Evolutionary conservation across 257 asterid genomes (phyloP).

Genomic region (Forsythia viridissima): DNA sequence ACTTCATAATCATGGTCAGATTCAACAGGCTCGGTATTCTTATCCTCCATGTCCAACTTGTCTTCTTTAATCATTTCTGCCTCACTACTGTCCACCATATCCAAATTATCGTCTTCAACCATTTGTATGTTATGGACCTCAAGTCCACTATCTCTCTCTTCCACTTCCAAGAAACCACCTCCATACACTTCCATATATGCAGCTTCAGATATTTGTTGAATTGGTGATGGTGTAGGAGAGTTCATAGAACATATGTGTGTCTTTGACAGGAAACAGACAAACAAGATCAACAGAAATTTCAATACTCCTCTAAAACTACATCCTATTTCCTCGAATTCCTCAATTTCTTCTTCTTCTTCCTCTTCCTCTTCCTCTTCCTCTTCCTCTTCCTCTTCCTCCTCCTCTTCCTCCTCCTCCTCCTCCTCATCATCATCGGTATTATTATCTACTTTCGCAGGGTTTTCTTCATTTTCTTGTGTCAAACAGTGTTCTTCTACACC

Average conservation of each 20-base stretch:
- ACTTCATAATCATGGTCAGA: conserved; percentile 2
- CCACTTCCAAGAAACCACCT: conserved; percentile 26
- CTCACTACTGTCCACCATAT: conserved; percentile 16
- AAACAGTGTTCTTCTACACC: too few species aligned
- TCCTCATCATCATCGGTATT: conserved; percentile 8
- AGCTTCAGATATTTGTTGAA: conserved; percentile 38
- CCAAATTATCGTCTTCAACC: conserved; percentile 18
- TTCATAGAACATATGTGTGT: conserved; percentile 42
- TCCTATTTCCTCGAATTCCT: conserved; percentile 29
- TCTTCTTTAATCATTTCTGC: conserved; percentile 28
- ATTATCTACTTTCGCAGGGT: not conserved
- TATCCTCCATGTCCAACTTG: conserved; percentile 1
- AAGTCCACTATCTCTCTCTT: conserved; percentile 12
- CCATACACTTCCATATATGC: conserved; percentile 22
- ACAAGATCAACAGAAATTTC: conserved; percentile 42
- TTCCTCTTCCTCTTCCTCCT: too few species aligned
- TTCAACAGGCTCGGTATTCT: not conserved
- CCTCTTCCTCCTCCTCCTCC: conserved; percentile 15
- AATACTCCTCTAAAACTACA: conserved; percentile 46
- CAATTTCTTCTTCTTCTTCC: conserved; percentile 32
- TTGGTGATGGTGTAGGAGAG: conserved; percentile 30
- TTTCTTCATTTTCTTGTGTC: conserved; percentile 13
- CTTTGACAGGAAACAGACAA: conserved; percentile 38
- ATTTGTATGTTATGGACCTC: conserved; percentile 15
- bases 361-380: too few species aligned